Evolutionary conservation across 2,329 filamentous ascomycete genomes (phyloP), one percentile per base, ranked within the genome.

Genomic region (Fusarium goolgardi): DNA sequence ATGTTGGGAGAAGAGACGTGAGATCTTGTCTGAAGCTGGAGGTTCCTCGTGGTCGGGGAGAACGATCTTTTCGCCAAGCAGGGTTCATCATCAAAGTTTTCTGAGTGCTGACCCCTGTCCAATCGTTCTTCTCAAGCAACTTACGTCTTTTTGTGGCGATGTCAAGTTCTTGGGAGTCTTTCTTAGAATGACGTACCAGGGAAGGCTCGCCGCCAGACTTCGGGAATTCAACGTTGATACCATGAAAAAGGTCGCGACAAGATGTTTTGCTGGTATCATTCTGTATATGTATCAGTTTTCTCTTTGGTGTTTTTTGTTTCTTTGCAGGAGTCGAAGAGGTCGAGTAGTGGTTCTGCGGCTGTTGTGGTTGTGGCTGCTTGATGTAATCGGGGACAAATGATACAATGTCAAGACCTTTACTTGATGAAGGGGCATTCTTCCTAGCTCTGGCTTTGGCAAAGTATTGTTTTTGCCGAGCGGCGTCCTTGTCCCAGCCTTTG

Each of bases 361-460:
- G 52, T 18, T 54, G 23, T 3, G 43, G 52, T n/a, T 54, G 23
- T 4, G 43, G n/a, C 21, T 58, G 57, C 27, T 61, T 58, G 20
- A 74, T 73, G 40, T 76, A 73, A 54, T 72, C 72, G 12, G 76
- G 76, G 25, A 78, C 37, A 53, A 78, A 77, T 15, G 66, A 59
- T 29, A 51, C 18, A 20, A 54, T 25, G 23, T 55, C 43, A 8
- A 46, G 15, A 5, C 39, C 45, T 16, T 40, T 65, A 11, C 47
- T 51, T n/a, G 67, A 41, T 41, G 60, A 25, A 3, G 41, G 43
- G 10, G 70, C 65, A 20, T 63, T 68, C 52, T 63, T 69, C 29
- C 70, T 65, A 46, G 67, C 66, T 13, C 77, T 78, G 6, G 73
- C 74, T 55, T 76, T 79, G 20, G 80, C 79, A 64, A 82, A 82